Evolutionary conservation across 2,329 filamentous ascomycete genomes (phyloP), one percentile per base, ranked within the genome.

Genomic region (Ophiostoma triangulosporum): DNA sequence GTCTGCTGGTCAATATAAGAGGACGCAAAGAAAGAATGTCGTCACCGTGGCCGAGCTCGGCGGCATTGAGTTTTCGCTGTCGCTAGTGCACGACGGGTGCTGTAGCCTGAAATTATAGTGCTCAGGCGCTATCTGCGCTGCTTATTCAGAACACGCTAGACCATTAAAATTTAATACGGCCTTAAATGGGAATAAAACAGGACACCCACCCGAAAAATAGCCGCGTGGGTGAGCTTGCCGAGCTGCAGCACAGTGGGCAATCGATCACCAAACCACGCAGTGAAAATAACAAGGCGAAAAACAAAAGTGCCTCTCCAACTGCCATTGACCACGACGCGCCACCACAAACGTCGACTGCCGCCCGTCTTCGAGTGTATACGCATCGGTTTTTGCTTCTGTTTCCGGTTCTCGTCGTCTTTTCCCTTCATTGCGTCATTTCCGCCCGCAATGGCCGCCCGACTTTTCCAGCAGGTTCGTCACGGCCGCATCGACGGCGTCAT

Each of bases 371-470:
- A 8, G 26, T 22, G 20, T 12, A 24, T 24, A 22, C 35, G 22
- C 36, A 38, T 45, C 43, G 32, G 26, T 5, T 35, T 50, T 40
- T 14, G 7, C 17, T 51, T 29, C 27, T 33, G 8, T 4, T 45
- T 50, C 40, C 32, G 3, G 35, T 29, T 33, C 15, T 40, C 12
- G 22, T 36, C 22, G 29, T 14, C 24, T 26, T 45, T 40, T 26
- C 33, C 2, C 2, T 22, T 14, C 22, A 6, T 26, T 22, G 32
- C 11, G n/a, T 33, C 43, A 46, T 2, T 35, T 50, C 26, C 26
- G 20, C 9, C 36, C 50, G 73, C 66, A 66, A 80, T 80, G 77
- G 76, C 76, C 69, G 73, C 76, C 64, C 75, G 76, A 77, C 69
- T 80, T 67, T 68, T 79, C 63, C 73, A 72, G 68, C 72, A 71